A percentile compares a stretch with the other conserved stretches of the same genome.
Conservation (phyloP, 257 asterid genomes). For the Gentiana straminea region DNA sequence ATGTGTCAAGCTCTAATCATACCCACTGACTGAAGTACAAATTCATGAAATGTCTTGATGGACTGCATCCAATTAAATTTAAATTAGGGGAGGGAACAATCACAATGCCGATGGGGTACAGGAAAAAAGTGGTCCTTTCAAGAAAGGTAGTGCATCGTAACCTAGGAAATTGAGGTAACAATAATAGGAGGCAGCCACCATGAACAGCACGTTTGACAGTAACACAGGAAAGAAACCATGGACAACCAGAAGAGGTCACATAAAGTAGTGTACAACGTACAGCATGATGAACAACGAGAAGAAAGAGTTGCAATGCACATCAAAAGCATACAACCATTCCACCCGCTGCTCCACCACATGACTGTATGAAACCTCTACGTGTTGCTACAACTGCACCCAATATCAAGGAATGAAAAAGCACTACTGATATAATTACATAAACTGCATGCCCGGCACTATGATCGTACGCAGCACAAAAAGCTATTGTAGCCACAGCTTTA, state of each 20-base stretch:
- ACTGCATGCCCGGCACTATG: conserved; percentile 87
- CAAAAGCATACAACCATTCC: conserved; percentile 98
- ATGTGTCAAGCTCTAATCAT: conserved; percentile 26
- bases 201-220: conserved; percentile 82
- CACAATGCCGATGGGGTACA: conserved; percentile 81
- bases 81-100: conserved; percentile 77
- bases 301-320: conserved; percentile 99
- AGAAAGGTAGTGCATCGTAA: conserved; percentile 66
- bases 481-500: conserved; percentile 57
- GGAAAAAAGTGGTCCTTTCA: conserved; percentile 95
- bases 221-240: conserved; percentile 82
- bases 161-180: conserved; percentile 89
- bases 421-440: conserved; percentile 70
- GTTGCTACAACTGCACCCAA: conserved; percentile 89
- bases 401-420: conserved; percentile 69
- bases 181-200: conserved; percentile 82
- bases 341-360: conserved; percentile 98
- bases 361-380: conserved; percentile 82
- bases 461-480: conserved; percentile 97
- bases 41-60: conserved; percentile 86
- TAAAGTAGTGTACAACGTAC: conserved; percentile 71
- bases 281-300: conserved; percentile 77
- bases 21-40: conserved; percentile 61
- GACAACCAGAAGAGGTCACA: conserved; percentile 81
- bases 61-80: conserved; percentile 79